Conservation (phyloP, 2,329 filamentous ascomycete genomes). For the Neodidymelliopsis sp. region DNA sequence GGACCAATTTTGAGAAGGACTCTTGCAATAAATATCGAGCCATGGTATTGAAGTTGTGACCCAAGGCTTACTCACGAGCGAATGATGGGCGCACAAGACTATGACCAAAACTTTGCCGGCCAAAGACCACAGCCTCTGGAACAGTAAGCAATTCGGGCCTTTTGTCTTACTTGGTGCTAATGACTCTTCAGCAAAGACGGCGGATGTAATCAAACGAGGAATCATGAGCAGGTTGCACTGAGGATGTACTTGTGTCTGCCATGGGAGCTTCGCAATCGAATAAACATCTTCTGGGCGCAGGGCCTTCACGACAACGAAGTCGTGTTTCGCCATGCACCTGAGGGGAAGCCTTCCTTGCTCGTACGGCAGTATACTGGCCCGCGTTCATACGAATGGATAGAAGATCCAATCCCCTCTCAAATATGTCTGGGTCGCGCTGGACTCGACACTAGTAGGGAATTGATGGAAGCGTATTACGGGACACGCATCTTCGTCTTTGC, state of each 20-base stretch:
- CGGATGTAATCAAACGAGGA: too few species aligned
- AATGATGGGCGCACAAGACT: background rate
- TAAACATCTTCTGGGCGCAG: conserved; percentile 29
- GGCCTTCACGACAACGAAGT: conserved; percentile 30
- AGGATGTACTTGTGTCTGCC: conserved; percentile 22
- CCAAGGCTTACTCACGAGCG: background rate
- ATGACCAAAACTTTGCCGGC: background rate
- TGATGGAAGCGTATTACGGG: conserved; percentile 31
- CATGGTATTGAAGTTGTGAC: background rate
- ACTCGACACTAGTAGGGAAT: conserved; percentile 15
- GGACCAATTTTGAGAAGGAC: background rate
- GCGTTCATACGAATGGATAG: conserved; percentile 28
- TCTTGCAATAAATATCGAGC: background rate
- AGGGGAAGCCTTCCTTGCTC: conserved; percentile 10
- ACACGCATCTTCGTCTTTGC: conserved; percentile 29
- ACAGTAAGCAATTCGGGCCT: background rate
- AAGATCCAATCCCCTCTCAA: conserved; percentile 21
- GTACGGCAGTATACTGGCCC: conserved; percentile 21
- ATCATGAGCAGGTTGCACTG: background rate
- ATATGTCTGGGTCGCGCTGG: conserved; percentile 10
- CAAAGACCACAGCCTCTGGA: background rate
- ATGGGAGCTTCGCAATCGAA: conserved; percentile 29
- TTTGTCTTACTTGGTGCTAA: background rate
- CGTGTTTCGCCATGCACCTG: conserved; percentile 21
- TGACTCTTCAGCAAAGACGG: background rate